A percentile compares a stretch with the other conserved stretches of the same genome.
Conservation (phyloP, 176 grass and related monocot species). For the Saccharum spontaneum region DNA sequence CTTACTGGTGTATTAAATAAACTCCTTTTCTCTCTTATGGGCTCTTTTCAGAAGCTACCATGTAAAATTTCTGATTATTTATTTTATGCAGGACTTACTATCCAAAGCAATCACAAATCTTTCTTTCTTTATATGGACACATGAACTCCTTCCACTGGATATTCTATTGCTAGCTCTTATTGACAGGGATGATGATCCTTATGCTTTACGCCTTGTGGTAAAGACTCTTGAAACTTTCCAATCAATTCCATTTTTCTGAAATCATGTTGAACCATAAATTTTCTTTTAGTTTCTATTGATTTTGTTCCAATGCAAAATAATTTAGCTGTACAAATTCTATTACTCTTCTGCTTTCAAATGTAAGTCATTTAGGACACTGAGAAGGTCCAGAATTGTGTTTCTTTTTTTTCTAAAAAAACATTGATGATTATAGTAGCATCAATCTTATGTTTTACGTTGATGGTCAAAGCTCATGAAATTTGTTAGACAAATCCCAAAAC, state of each 20-base stretch:
- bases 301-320: slow-evolving; percentile 18
- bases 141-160: slow-evolving; percentile 92
- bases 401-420: neutral
- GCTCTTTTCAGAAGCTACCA: slow-evolving; percentile 21
- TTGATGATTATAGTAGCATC: neutral
- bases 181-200: slow-evolving; percentile 94
- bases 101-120: slow-evolving; percentile 88
- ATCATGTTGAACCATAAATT: slow-evolving; percentile 1
- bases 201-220: slow-evolving; percentile 93
- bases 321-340: slow-evolving; percentile 4
- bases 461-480: neutral
- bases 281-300: slow-evolving; percentile 18
- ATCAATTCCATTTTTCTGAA: slow-evolving; percentile 18
- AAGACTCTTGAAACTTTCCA: slow-evolving; percentile 29
- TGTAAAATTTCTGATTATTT: slow-evolving; percentile 13
- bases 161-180: slow-evolving; percentile 95
- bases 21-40: slow-evolving; percentile 22
- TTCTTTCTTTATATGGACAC: slow-evolving; percentile 90
- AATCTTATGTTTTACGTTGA: neutral
- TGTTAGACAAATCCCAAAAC: neutral
- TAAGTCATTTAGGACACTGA: neutral
- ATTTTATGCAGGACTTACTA: slow-evolving; percentile 74
- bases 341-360: neutral
- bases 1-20: neutral
- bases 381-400: neutral